Base-by-base conservation (phyloP, 2,329 filamentous ascomycete species). In the Fusarium anthophilum region DNA sequence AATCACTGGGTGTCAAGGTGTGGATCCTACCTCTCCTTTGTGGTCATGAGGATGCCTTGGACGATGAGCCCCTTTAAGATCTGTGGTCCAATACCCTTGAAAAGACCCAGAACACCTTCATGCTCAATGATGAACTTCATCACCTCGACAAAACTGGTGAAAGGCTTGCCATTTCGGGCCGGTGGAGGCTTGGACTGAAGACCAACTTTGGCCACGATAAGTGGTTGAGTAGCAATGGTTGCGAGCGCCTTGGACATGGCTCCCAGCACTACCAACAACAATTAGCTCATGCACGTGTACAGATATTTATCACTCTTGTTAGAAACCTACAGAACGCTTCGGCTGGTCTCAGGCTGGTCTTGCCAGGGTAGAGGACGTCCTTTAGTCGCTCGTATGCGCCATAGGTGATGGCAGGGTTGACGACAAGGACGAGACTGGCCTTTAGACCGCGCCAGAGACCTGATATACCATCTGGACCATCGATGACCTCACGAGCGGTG, bases 21-120 rank as follows among this genome's bases (percentile, higher is more conserved):
- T 54, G 32, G 13, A 38, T 79, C 87, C 76, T 87, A 95, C 93
- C 95, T 90, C 84, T 99, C 96, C 85, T 99, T 99, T 54, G 95
- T 96, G 95, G 98, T 99, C 96, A 99, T 99, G 44, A 99, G 87
- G 63, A 99, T 91, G 56, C 96, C 96, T 81, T 99, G 96, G 6
- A 99, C 96, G 55, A 99, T 82, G 59, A 99, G 84, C 3, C 96
- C 96, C 84, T 99, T 99, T 67, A 95, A 83, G 58, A 99, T 93
- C 82, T 99, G 96, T 7, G 96, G 96, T 0, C 91, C 95, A 76
- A 99, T 98, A 47, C 96, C 96, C 86, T 99, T 99, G 87, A 98
- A 99, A 4, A 99, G 87, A n/a, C 93, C 93, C 18, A 92, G 79
- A 2, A 89, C 81, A 8, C 96, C 96, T 81, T 99, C 96, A 70